phyloP scores from a whole-genome alignment of 495 filamentous ascomycete species.

The Halenospora varia region DNA sequence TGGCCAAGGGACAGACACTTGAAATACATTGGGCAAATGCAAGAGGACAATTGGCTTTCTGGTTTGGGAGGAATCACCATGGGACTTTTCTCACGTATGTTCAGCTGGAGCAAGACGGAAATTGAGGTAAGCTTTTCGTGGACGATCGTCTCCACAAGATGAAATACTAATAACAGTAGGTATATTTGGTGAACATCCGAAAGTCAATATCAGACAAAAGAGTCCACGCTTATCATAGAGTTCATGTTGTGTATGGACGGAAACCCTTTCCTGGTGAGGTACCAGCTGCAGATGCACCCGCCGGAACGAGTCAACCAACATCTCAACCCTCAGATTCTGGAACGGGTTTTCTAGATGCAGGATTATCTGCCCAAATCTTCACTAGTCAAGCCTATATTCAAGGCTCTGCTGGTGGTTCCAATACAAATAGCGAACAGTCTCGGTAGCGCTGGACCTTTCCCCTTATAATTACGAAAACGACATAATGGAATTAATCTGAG shows the following conservation, averaged over 20 bases:
- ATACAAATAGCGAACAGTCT: no score
- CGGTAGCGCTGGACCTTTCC: no score
- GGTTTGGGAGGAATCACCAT: conserved; percentile 14
- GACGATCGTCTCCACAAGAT: background rate
- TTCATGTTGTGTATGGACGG: conserved; percentile 50
- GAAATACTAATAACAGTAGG: conserved; percentile 26
- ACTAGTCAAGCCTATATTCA: no score
- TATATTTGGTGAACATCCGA: conserved; percentile 56
- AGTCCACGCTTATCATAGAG: conserved; percentile 52
- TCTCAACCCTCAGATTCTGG: no score
- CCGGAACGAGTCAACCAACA: no score
- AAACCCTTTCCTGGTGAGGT: no score
- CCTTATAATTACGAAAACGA: no score
- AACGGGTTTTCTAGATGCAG: no score
- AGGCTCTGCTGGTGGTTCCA: no score
- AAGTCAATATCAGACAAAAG: conserved; percentile 48
- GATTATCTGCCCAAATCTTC: no score
- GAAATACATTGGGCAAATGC: conserved; percentile 37
- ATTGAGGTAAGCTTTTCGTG: conserved; percentile 18
- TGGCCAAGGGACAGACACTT: conserved; percentile 44
- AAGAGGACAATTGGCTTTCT: conserved; percentile 38
- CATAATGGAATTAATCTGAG: no score
- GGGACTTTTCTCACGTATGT: conserved; percentile 9
- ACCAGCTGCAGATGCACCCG: no score
- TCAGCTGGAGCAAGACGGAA: conserved; percentile 24